Conservation (phyloP, 129 eudicot genomes). For the Flaveria ramosissima region DNA sequence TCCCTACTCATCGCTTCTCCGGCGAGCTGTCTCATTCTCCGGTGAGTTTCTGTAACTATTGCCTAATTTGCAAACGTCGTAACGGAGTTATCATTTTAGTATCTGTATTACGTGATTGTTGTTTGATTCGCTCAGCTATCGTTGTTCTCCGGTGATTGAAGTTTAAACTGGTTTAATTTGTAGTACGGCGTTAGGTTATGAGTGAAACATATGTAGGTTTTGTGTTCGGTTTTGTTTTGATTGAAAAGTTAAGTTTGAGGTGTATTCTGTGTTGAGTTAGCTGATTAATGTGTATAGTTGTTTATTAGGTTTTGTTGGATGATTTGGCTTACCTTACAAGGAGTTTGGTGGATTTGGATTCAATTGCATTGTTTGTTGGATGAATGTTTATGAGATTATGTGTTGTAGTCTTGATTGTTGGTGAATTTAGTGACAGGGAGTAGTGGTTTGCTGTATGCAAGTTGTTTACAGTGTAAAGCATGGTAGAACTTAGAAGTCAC, state of each 20-base stretch:
- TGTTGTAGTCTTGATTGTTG: background rate
- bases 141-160: background rate
- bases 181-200: background rate
- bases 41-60: slow-evolving; percentile 15
- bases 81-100: background rate
- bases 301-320: background rate
- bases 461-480: background rate
- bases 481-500: background rate
- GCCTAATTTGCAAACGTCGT: slow-evolving; percentile 29
- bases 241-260: slow-evolving; percentile 4
- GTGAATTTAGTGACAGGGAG: background rate
- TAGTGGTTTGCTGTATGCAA: slow-evolving; percentile 4
- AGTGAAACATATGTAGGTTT: background rate
- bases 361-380: background rate
- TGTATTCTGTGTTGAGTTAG: slow-evolving; percentile 3
- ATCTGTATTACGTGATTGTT: background rate
- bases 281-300: background rate
- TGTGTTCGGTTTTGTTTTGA: background rate
- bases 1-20: slow-evolving; percentile 2
- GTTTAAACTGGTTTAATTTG: background rate
- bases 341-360: background rate
- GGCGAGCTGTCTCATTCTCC: slow-evolving; percentile 17
- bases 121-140: slow-evolving; percentile 26
- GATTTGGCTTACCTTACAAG: too few relatives aligned
- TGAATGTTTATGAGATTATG: background rate